Evolutionary conservation across 768 basidiomycete species (phyloP), one percentile per base, ranked within the genome.

Genomic region (Neoboletus brunneissimus): DNA sequence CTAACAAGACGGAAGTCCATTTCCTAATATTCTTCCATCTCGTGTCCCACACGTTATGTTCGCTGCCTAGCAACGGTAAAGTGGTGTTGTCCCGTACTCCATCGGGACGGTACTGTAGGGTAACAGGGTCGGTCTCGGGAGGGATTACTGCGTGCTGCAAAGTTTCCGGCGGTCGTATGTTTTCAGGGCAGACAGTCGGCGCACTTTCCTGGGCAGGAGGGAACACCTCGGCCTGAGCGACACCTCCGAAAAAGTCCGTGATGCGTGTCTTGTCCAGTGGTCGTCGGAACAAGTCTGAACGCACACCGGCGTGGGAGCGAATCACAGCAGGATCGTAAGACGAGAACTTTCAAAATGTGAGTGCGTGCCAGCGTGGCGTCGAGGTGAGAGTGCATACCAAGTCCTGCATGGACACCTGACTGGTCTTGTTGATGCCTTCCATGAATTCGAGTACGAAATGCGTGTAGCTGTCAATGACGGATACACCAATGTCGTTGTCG

Each of bases 381-480:
- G 54, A 42, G 38, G 29, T 25, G 22, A 44, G 15, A 16, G 5
- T n/a, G 76, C 88, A 43, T 56, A 94, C 94, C 48, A 97, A 78
- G 64, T 96, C 90, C 53, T 86, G 79, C 79, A 96, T 81, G 15
- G 89, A 88, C 18, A 79, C 78, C 43, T 85, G 82, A 47, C 87
- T 89, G 0, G 95, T 95, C 73, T 97, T 97, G 75, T 94, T 91
- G 64, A 96, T 87, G 18, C 83, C 81, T 70, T 98, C 97, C 80
- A 99, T 86, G 71, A 85, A 94, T 59, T 94, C 82, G 11, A 99
- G 83, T 29, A 95, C 79, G 65, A 89, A 89, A 73, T 98, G 97
- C 0, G 96, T 98, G 68, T 85, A 99, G 15, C 86, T 84, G 69
- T 99, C 97, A 59, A 98, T 97, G 48, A 99, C 94, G 0, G 94